Conservation (phyloP, 1,139 yeast species). For the Geotrichum reessii region DNA sequence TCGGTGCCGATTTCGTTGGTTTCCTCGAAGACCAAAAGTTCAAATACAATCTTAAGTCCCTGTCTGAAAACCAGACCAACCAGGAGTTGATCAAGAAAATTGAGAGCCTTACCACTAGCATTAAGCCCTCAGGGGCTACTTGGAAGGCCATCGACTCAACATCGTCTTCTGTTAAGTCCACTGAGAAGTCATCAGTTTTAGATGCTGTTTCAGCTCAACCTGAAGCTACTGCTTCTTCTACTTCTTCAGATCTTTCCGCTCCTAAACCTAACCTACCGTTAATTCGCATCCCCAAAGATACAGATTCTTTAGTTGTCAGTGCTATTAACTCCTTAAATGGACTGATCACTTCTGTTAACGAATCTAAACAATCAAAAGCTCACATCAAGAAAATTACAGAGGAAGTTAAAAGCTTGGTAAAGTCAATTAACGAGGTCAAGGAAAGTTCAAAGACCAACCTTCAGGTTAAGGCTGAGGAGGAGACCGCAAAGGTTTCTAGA, state of each 20-base stretch:
- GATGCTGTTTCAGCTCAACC: neutral
- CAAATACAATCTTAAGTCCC: constrained; percentile 28
- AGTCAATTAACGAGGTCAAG: constrained; percentile 28
- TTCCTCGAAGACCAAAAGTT: constrained; percentile 44
- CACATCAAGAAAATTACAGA: constrained; percentile 28
- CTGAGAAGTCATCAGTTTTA: neutral
- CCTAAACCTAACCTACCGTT: constrained; percentile 24
- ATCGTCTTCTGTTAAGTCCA: neutral
- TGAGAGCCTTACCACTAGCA: neutral
- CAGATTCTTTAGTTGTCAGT: constrained; percentile 45
- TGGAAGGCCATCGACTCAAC: constrained; percentile 20
- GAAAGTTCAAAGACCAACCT: constrained; percentile 26
- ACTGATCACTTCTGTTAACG: constrained; percentile 49
- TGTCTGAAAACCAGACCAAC: neutral
- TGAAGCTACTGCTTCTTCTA: constrained; percentile 4
- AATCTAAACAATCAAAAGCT: constrained; percentile 32
- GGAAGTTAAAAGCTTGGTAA: constrained; percentile 30
- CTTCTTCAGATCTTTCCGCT: constrained; percentile 1
- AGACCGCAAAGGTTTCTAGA: constrained; percentile 12
- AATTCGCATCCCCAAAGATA: constrained; percentile 30
- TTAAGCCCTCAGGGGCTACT: constrained; percentile 13
- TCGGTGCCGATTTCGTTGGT: constrained; percentile 50
- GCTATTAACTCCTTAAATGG: constrained; percentile 50
- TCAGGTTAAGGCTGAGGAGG: constrained; percentile 25
- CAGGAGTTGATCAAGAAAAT: neutral